A percentile compares a stretch with the other conserved stretches of the same genome.
Evolutionary conservation across 2,329 filamentous ascomycete genomes (phyloP).

Genomic region (Onygenales sp.): DNA sequence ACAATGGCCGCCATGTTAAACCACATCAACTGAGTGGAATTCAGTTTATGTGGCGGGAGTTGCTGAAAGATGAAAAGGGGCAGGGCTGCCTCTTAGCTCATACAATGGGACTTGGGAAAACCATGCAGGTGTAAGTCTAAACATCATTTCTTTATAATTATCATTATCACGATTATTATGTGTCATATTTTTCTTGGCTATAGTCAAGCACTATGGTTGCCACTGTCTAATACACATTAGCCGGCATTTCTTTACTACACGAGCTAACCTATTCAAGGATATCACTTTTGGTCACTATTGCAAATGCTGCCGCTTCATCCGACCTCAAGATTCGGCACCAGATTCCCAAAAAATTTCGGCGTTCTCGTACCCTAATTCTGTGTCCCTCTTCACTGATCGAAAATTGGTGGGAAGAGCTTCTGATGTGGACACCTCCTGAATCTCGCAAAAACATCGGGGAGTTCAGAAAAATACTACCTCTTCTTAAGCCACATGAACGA

Average conservation of each 20-base stretch:
- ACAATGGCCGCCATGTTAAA: slow-evolving; percentile 60
- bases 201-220: too few species aligned
- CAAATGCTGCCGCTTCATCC: slow-evolving; percentile 52
- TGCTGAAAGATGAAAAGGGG: slow-evolving; percentile 52
- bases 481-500: slow-evolving; percentile 29
- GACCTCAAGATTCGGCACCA: slow-evolving; percentile 52
- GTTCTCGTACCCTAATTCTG: slow-evolving; percentile 59
- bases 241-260: background rate
- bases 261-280: slow-evolving; percentile 39
- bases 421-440: slow-evolving; percentile 52
- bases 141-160: background rate
- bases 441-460: slow-evolving; percentile 40
- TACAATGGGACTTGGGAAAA: slow-evolving; percentile 88
- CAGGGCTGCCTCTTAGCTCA: slow-evolving; percentile 79
- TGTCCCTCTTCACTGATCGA: slow-evolving; percentile 66
- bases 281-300: slow-evolving; percentile 66
- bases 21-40: slow-evolving; percentile 73
- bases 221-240: too few species aligned
- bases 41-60: slow-evolving; percentile 79
- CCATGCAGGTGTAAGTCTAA: slow-evolving; percentile 62
- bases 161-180: background rate
- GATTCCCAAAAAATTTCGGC: slow-evolving; percentile 56
- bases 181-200: too few species aligned
- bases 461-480: slow-evolving; percentile 47
- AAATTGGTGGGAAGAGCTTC: slow-evolving; percentile 76